Conservation (phyloP, 2,329 filamentous ascomycete species). For the Fusarium heterosporum region DNA sequence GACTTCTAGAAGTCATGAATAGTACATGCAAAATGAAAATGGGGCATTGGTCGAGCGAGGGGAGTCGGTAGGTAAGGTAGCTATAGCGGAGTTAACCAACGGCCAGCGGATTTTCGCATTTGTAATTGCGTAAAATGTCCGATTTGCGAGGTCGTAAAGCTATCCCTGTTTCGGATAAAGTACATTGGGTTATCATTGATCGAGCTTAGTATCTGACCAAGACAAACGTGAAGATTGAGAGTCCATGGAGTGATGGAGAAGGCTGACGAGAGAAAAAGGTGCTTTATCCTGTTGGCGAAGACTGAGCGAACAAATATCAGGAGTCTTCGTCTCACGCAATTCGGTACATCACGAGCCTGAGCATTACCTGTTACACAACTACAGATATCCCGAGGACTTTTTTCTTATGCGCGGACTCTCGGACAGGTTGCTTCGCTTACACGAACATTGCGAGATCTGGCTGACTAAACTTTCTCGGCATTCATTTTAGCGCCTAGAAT, state of each 20-base stretch:
- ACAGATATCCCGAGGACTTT: not conserved
- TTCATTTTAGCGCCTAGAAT: conserved; percentile 29
- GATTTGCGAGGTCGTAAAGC: conserved; percentile 35
- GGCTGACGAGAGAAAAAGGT: conserved; percentile 21
- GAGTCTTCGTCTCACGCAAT: conserved; percentile 12
- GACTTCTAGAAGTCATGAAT: conserved; percentile 9
- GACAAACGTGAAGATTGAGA: conserved; percentile 16
- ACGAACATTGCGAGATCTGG: conserved; percentile 21
- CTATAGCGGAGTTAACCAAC: conserved; percentile 39
- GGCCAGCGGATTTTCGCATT: conserved; percentile 40
- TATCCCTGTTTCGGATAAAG: conserved; percentile 26
- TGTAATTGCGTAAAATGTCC: conserved; percentile 41
- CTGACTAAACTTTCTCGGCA: conserved; percentile 26
- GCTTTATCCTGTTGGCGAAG: not conserved
- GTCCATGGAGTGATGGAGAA: conserved; percentile 13
- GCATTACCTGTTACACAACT: conserved; percentile 17
- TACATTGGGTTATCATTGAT: conserved; percentile 12
- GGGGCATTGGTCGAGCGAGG: conserved; percentile 27
- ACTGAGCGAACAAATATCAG: not conserved
- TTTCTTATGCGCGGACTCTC: conserved; percentile 15
- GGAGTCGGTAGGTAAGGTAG: conserved; percentile 8
- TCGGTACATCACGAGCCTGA: conserved; percentile 4
- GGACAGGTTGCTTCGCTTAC: conserved; percentile 36
- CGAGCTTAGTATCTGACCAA: conserved; percentile 29
- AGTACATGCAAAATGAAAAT: conserved; percentile 21